Conservation (phyloP, 2,329 filamentous ascomycete species). For the Pezicula carpinea region DNA sequence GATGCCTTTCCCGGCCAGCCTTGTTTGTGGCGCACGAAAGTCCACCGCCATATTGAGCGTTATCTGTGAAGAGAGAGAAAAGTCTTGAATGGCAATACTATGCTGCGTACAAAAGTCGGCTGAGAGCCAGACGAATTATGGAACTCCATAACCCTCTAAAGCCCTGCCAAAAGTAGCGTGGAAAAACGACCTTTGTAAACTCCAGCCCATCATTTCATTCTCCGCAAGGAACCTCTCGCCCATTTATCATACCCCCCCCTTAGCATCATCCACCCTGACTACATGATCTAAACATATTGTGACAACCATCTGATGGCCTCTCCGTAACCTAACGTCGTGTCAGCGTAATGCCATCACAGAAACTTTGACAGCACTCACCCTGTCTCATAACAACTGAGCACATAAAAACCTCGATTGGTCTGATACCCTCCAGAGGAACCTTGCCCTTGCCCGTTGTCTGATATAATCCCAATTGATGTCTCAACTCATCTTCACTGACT, state of each 20-base stretch:
- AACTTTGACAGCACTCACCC: constrained; percentile 45
- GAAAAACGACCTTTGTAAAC: constrained; percentile 27
- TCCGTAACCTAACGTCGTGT: constrained; percentile 59
- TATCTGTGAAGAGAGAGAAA: constrained; percentile 8
- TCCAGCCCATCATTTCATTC: constrained; percentile 27
- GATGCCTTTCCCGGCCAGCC: background rate
- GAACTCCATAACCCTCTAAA: constrained; percentile 17
- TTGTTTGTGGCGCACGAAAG: background rate
- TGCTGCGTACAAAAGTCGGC: constrained; percentile 26
- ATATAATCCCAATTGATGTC: constrained; percentile 87
- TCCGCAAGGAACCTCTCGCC: constrained; percentile 14
- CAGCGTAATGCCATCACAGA: constrained; percentile 10
- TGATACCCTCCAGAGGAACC: constrained; percentile 84
- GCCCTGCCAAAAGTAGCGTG: constrained; percentile 18
- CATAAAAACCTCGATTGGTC: constrained; percentile 98
- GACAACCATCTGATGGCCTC: constrained; percentile 90
- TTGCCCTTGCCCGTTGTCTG: constrained; percentile 97
- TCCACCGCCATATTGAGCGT: background rate
- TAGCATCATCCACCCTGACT: background rate
- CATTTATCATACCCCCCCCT: constrained; percentile 3
- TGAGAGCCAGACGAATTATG: constrained; percentile 14
- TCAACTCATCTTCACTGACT: constrained; percentile 90
- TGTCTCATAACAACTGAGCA: constrained; percentile 98
- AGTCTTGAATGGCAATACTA: constrained; percentile 27
- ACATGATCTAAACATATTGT: constrained; percentile 70